Evolutionary conservation across 495 filamentous ascomycete species (phyloP).

Genomic region (Sphaerosporella brunnea): DNA sequence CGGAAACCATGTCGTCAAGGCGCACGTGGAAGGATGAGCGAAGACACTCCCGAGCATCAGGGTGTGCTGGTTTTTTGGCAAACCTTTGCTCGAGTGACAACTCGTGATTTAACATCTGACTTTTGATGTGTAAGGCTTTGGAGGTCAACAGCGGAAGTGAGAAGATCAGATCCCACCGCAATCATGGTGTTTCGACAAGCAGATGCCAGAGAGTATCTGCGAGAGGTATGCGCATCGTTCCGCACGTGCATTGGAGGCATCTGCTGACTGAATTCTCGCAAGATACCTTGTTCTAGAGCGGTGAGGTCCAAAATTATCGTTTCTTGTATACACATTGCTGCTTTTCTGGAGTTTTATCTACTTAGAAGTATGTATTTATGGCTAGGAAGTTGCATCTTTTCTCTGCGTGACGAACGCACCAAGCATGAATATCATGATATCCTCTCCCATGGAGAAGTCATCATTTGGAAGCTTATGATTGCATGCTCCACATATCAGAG

Average conservation of each 20-base stretch:
- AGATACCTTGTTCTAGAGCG: conserved; percentile 22
- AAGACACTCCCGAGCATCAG: conserved; percentile 68
- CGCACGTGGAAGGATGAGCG: conserved; percentile 73
- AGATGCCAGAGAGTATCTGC: conserved; percentile 80
- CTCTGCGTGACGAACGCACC: too few relatives aligned
- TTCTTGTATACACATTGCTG: too few relatives aligned
- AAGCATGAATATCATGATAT: too few relatives aligned
- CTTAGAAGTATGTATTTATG: too few relatives aligned
- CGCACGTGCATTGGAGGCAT: background rate
- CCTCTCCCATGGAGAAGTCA: too few relatives aligned
- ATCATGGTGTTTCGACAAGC: conserved; percentile 71
- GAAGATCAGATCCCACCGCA: conserved; percentile 71
- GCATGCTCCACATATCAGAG: too few relatives aligned
- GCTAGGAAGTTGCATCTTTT: too few relatives aligned
- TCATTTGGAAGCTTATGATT: too few relatives aligned
- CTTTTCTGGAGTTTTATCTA: too few relatives aligned
- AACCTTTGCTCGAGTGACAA: background rate
- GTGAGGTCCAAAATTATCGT: background rate
- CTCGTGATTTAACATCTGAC: too few relatives aligned
- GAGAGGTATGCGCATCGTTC: conserved; percentile 38
- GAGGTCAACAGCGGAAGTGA: conserved; percentile 61
- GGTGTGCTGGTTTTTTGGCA: conserved; percentile 36
- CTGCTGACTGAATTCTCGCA: conserved; percentile 16
- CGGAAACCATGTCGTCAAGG: conserved; percentile 75
- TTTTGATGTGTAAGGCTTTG: conserved; percentile 61